Evolutionary conservation across 2,329 filamentous ascomycete genomes (phyloP), one percentile per base, ranked within the genome.

Genomic region (Drechslerella coelobrocha): DNA sequence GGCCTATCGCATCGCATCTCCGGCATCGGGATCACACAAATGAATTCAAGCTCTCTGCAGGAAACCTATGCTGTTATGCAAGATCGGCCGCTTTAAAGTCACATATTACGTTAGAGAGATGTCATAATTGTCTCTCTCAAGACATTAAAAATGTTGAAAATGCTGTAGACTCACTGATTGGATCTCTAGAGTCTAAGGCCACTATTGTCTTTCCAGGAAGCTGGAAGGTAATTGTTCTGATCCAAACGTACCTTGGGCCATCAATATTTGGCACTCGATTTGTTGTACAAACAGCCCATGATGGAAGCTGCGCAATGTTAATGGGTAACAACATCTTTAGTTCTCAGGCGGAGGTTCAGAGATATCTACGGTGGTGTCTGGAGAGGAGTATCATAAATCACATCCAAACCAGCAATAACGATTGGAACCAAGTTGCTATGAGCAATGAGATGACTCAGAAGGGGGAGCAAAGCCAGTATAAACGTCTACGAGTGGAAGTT

Each of bases 1-100:
- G 85, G 10, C 85, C 86, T 1, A 78, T 88, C 5, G 78, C 61
- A 63, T 75, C 31, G 53, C 77, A 68, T 41, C 74, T 69, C 52
- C 75, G 34, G 21, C 75, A 72, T 27, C 65, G 73, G 26, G 60
- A 68, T 26, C 66, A 73, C 17, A 62, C 73, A 2, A 48, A 69
- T 37, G 63, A 75, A 37, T 66, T 76, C 45, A 68, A 68, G 37
- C 41, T 29, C 10, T 56, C 72, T 6, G 57, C 73, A 14, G 62
- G 73, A 62, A 72, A 61, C 0, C 76, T 78, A 59, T 74, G 63
- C 10, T 62, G 75, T 6, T 72, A 72, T 17, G 68, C 73, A 4
- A 68, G 54, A n/a, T 74, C 74, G 8, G 62, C 76, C 47, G 45
- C 65, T 62, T 26, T 75, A 29, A 48, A 71, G n/a, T 54, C 73